Percentiles rank a stretch among this genome's conserved stretches.
phyloP scores from a whole-genome alignment of 2,329 filamentous ascomycete genomes.

The Diaporthe nobilis region DNA sequence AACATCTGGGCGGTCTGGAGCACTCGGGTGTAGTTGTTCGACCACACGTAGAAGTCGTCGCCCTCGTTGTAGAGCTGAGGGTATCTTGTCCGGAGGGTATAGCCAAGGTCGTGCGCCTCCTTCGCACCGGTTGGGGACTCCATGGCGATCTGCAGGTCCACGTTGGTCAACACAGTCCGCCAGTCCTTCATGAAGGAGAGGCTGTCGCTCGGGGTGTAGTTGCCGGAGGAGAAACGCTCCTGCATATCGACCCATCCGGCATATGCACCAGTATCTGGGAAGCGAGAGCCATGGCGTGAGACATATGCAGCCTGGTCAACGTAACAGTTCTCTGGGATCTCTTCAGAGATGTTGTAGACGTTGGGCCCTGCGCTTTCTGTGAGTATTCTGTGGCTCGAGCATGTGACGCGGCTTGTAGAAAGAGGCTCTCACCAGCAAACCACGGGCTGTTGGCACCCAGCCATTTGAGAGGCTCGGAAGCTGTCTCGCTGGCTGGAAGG shows the following conservation, averaged over 20 bases:
- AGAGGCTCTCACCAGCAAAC: constrained; percentile 58
- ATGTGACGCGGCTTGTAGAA: neutral
- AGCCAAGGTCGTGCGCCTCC: constrained; percentile 70
- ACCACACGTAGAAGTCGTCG: constrained; percentile 71
- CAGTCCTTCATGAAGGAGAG: constrained; percentile 72
- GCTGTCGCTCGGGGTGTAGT: constrained; percentile 66
- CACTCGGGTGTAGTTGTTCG: constrained; percentile 76
- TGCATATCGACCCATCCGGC: constrained; percentile 67
- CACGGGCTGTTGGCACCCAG: constrained; percentile 69
- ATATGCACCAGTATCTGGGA: constrained; percentile 73
- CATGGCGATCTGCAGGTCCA: constrained; percentile 69
- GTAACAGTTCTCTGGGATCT: constrained; percentile 68
- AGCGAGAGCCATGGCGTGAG: constrained; percentile 73
- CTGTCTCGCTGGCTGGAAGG: constrained; percentile 42
- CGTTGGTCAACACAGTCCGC: constrained; percentile 69
- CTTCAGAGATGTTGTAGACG: constrained; percentile 66
- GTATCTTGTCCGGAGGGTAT: constrained; percentile 63
- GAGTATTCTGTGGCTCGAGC: neutral
- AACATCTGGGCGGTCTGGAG: constrained; percentile 75
- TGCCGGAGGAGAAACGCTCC: constrained; percentile 62
- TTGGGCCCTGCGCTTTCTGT: constrained; percentile 62
- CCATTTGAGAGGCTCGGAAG: constrained; percentile 49
- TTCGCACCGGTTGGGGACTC: constrained; percentile 74
- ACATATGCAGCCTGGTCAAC: constrained; percentile 74
- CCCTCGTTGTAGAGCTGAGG: constrained; percentile 65